Evolutionary conservation across 106 monocot species (phyloP), one percentile per base, ranked within the genome.

Genomic region (Platanthera guangdongensis): DNA sequence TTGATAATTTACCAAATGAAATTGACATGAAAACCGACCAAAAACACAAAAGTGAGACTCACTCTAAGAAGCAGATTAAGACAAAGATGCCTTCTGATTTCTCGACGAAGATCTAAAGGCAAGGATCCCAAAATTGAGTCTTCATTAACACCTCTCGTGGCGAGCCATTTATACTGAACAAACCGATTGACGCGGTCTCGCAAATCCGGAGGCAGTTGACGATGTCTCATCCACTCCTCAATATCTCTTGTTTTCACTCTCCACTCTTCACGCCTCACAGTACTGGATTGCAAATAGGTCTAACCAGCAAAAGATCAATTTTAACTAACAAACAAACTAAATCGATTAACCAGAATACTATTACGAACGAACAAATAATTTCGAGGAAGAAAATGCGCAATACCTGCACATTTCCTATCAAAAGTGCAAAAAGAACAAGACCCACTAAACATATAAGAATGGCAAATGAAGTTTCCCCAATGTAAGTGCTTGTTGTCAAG

Each of bases 321-420:
- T 50, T 72, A 50, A 51, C 47, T 16, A 8, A 51, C 47, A 7
- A 8, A 65, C 25, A 65, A 65, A 11, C 30, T 11, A 65, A 12
- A 65, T 65, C 65, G 32, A 65, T 65, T 32, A 32, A 32, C 30
- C 9, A 63, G 21, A 6, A 60, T 19, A 21, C 5, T 62, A 5
- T 4, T 21, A 62, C 1, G 39, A 39, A 39, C 39, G 53, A 46
- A 49, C 14, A 15, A 50, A 11, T 28, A 32, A 25, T 5, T 16
- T 48, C 16, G 52, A 47, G 39, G 16, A 59, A 19, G 52, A 62
- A 78, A 55, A 47, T 47, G 22, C 70, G 25, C 6, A 63, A 22
- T 89, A 96, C 95, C 95, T 96, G 93, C 90, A 96, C 91, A 73
- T 96, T 96, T 71, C 95, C 95, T 82, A 96, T 96, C 72, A 96